These are phyloP conservation scores for Flagelloscypha sp. DNA, from an alignment of 768 basidiomycete species.

Conservation along the genomic window DNA sequence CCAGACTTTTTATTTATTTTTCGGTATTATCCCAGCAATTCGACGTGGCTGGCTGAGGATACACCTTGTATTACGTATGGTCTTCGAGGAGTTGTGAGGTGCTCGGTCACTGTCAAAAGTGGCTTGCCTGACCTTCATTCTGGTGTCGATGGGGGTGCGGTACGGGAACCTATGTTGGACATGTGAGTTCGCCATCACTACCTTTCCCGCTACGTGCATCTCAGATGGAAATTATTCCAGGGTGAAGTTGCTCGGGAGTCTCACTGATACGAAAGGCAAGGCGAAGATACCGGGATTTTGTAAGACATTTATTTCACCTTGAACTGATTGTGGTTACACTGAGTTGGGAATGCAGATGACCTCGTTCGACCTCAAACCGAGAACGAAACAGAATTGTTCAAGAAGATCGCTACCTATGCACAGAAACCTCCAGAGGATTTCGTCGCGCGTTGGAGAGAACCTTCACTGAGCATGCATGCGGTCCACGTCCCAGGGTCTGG, in stretches of 20 bases:
- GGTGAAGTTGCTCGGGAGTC: constrained; percentile 68
- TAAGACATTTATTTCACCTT: constrained; percentile 35
- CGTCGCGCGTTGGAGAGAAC: constrained; percentile 80
- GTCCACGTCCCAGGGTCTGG: constrained; percentile 76
- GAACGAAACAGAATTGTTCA: constrained; percentile 61
- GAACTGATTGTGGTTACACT: background rate
- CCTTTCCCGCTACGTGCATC: background rate
- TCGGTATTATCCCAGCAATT: constrained; percentile 52
- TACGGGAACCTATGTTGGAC: constrained; percentile 86
- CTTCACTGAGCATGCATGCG: constrained; percentile 82
- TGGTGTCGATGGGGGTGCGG: constrained; percentile 87
- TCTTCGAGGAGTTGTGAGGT: constrained; percentile 73
- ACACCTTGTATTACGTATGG: constrained; percentile 94
- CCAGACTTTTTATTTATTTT: background rate
- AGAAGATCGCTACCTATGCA: constrained; percentile 60
- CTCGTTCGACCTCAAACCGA: constrained; percentile 60
- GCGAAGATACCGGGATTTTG: constrained; percentile 80
- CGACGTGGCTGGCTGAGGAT: constrained; percentile 92
- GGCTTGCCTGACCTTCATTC: constrained; percentile 80
- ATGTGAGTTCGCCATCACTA: constrained; percentile 43
- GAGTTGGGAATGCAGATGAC: constrained; percentile 44
- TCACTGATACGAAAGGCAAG: constrained; percentile 48
- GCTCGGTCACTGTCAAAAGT: constrained; percentile 49
- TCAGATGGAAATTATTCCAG: constrained; percentile 26
- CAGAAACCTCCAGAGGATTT: constrained; percentile 60